Evolutionary conservation across 2,329 filamentous ascomycete genomes (phyloP), one percentile per base, ranked within the genome.

Genomic region (Cercospora citrullina): DNA sequence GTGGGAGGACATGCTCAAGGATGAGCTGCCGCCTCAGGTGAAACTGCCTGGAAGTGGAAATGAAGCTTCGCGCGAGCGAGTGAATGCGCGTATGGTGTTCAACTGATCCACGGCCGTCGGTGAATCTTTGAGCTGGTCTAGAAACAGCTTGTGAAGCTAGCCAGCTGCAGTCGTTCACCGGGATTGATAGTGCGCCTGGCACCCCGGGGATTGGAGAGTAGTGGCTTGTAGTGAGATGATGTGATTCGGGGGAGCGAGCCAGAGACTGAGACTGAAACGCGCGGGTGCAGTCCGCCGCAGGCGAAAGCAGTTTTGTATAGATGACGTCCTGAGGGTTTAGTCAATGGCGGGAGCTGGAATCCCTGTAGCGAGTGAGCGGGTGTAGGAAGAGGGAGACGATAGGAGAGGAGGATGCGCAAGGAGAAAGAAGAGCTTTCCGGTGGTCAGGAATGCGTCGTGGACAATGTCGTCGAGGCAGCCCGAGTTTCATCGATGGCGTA

Each of bases 1-100:
- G 42, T 72, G 68, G 30, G 64, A 67, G 8, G 68, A 64, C 71
- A 73, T 73, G 66, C 33, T 64, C 48, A 12, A 31, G 42, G 42
- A 31, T 48, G 60, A 45, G 60, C 60, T 45, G 36, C 26, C 60
- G 33, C 18, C 53, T 45, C 33, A 26, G 16, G 55, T 16, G n/a
- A 33, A 23, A 30, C 23, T 58, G 30, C 28, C 16, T 64, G 31
- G 10, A 42, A 18, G 31, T 23, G 21, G 45, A 55, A 42, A 28
- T 57, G 26, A 36, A 42, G 28, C 9, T 51, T 12, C 28, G 42
- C 42, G 26, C 60, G 42, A 63, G 60, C 60, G 60, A 51, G 45
- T 30, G 60, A 31, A 53, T 45, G 60, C 33, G 57, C 42, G 51
- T 23, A 30, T 66, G 39, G 36, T 30, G 5, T 21, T 14, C 36